Evolutionary conservation across 257 asterid genomes (phyloP).

Genomic region (Buddleja alternifolia): DNA sequence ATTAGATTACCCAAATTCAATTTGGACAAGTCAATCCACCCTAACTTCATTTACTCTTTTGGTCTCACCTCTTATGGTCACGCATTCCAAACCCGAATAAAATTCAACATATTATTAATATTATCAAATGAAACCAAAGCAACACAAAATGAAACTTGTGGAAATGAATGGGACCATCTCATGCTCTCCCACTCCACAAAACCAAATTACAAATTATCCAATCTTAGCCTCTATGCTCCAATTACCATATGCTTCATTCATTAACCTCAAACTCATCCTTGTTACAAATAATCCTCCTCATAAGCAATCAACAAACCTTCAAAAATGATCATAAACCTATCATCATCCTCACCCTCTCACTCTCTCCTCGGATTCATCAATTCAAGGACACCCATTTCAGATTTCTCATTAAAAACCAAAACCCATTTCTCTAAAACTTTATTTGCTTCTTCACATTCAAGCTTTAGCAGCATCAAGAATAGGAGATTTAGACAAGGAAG

Average conservation of each 20-base stretch:
- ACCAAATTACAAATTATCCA: conserved; percentile 43
- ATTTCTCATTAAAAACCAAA: conserved; percentile 39
- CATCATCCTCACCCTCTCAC: conserved; percentile 53
- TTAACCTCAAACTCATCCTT: conserved; percentile 31
- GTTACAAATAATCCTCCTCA: conserved; percentile 24
- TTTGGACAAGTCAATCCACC: too few relatives aligned
- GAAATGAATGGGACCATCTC: conserved; percentile 40
- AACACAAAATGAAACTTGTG: conserved; percentile 20
- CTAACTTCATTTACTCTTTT: too few relatives aligned
- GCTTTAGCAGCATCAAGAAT: conserved; percentile 39
- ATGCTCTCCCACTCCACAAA: conserved; percentile 72
- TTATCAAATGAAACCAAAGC: neutral
- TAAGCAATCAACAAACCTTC: conserved; percentile 25
- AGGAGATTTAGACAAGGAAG: conserved; percentile 33
- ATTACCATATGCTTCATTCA: conserved; percentile 31
- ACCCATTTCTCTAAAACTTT: conserved; percentile 44
- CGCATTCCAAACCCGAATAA: too few relatives aligned
- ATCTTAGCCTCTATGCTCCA: conserved; percentile 22
- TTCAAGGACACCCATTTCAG: conserved; percentile 52
- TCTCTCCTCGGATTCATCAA: conserved; percentile 45
- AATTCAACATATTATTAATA: too few relatives aligned
- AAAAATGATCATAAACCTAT: conserved; percentile 69
- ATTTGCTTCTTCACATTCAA: conserved; percentile 36
- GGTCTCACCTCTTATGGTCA: too few relatives aligned
- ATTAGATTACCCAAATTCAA: too few relatives aligned